Conservation (phyloP, 2,329 filamentous ascomycete genomes). For the Stromatinia cepivora region DNA sequence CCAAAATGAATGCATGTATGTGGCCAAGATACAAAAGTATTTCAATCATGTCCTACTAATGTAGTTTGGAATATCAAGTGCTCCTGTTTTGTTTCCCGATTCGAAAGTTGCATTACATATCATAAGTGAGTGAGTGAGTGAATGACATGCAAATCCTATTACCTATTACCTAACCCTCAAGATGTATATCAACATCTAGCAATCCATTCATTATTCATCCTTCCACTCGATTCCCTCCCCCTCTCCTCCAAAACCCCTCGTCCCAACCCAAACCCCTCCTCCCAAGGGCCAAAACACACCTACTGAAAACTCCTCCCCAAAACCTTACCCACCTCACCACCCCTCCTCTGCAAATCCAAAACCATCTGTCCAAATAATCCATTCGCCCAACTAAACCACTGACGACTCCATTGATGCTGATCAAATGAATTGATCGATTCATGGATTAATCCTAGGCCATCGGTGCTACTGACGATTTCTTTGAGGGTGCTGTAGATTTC, state of each 20-base stretch:
- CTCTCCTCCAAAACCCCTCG: background rate
- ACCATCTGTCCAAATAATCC: conserved; percentile 84
- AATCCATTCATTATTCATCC: background rate
- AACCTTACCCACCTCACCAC: conserved; percentile 62
- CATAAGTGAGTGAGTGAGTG: background rate
- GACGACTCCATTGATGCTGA: conserved; percentile 45
- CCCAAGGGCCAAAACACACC: no score
- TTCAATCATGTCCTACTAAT: no score
- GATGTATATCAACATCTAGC: no score
- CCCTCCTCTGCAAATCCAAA: conserved; percentile 68
- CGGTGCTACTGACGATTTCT: conserved; percentile 36
- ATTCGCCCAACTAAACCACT: conserved; percentile 80
- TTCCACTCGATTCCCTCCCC: background rate
- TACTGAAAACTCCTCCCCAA: conserved; percentile 52
- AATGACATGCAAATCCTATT: background rate
- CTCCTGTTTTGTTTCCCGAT: no score
- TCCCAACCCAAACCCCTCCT: background rate
- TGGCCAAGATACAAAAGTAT: background rate
- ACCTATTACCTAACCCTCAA: background rate
- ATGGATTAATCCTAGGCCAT: conserved; percentile 48
- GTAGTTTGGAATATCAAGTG: no score
- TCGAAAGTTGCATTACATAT: no score
- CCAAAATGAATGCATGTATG: background rate
- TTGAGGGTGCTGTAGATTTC: conserved; percentile 40
- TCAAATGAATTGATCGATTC: conserved; percentile 50